Evolutionary conservation across 2,329 filamentous ascomycete species (phyloP), one percentile per base, ranked within the genome.

Genomic region (Tetracladium maxilliforme): DNA sequence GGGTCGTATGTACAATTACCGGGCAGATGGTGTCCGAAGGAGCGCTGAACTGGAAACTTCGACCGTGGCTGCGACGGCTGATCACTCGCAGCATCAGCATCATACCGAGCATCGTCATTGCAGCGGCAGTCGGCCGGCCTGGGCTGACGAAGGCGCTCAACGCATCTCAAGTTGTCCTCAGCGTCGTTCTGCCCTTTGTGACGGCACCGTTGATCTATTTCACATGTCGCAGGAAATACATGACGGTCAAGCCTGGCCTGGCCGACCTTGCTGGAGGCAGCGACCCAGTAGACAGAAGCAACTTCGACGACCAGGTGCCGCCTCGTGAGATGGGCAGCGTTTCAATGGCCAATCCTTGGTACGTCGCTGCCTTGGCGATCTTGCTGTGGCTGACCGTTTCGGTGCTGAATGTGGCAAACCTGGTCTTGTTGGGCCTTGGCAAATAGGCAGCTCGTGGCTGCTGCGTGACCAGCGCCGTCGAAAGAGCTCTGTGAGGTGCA

Each of bases 21-120:
- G 83, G 83, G 0, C 83, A 92, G 47, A 90, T 92, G 73, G 76
- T 92, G 13, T 75, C 71, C 33, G 83, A 92, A 46, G 83, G 83
- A 6, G 80, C 83, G 32, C 48, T 92, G 22, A 69, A 70, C 23
- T 84, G 81, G 78, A 69, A 53, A 5, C 49, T 86, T 16, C 61
- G 61, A 32, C 83, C 83, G 0, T 92, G 83, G 83, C 41, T 86
- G 7, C 73, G 83, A 3, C 65, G 83, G 8, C 61, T 92, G 4
- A 49, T 87, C 24, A 92, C 83, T 1, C 67, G 83, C 14, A 69
- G 64, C 24, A 80, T 92, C 44, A 82, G 76, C 41, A 84, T 92
- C 45, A 73, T 73, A 2, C 83, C 83, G 0, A 75, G 69, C 30
- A 83, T 92, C 46, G 71, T 90, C 42, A 83, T 92, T 31, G 83